Evolutionary conservation across 2,329 filamentous ascomycete species (phyloP).

Genomic region (Scedosporium minutisporum): DNA sequence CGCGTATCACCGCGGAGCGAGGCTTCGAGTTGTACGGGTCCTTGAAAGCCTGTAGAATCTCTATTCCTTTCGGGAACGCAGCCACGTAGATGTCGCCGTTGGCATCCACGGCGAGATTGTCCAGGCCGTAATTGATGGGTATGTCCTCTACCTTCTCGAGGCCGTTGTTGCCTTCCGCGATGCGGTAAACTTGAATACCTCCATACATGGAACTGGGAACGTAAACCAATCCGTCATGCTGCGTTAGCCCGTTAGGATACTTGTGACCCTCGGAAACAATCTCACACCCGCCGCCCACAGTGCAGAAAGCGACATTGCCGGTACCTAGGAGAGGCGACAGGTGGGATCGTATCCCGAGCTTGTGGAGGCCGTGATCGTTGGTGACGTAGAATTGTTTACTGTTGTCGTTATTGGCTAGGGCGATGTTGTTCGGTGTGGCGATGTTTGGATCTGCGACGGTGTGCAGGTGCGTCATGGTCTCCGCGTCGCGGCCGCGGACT

Average conservation of each 20-base stretch:
- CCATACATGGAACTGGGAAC: constrained; percentile 18
- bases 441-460: constrained; percentile 14
- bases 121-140: constrained; percentile 13
- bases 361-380: constrained; percentile 15
- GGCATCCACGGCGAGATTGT: constrained; percentile 17
- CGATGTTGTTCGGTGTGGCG: constrained; percentile 17
- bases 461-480: constrained; percentile 14
- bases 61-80: constrained; percentile 12
- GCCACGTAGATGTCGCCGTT: constrained; percentile 17
- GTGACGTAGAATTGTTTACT: constrained; percentile 14
- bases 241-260: constrained; percentile 21
- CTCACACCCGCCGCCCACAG: constrained; percentile 12
- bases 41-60: constrained; percentile 9
- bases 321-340: constrained; percentile 15
- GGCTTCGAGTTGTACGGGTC: constrained; percentile 13
- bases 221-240: constrained; percentile 15
- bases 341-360: constrained; percentile 10
- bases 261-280: constrained; percentile 13
- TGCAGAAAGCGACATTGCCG: constrained; percentile 20
- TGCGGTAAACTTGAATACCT: constrained; percentile 9
- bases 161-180: constrained; percentile 5
- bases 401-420: constrained; percentile 12
- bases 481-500: constrained; percentile 4
- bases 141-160: constrained; percentile 13
- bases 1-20: constrained; percentile 13